Conservation (phyloP, 352 stramenopile genomes). For the Detonula confervacea region DNA sequence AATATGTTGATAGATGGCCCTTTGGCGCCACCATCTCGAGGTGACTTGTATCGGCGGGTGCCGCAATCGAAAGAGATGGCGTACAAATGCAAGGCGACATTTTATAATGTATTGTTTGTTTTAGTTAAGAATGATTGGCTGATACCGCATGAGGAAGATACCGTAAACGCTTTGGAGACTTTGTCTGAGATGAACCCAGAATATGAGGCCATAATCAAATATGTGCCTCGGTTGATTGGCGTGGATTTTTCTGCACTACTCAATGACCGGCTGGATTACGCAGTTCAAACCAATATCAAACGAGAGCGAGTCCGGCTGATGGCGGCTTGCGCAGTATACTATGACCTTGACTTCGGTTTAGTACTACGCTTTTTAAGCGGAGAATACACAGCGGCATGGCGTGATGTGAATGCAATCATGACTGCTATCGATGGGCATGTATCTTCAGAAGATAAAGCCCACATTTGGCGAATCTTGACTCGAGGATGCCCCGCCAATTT, state of each 20-base stretch:
- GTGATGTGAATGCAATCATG: not conserved
- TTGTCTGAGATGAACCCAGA: not conserved
- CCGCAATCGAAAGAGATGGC: not conserved
- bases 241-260: conserved; percentile 21
- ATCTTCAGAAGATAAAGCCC: not conserved
- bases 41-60: not conserved
- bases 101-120: too few species aligned
- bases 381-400: conserved; percentile 20
- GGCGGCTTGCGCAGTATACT: conserved; percentile 4
- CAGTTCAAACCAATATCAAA: conserved; percentile 9
- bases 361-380: conserved; percentile 7
- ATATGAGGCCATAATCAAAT: not conserved
- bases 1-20: not conserved
- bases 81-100: too few species aligned
- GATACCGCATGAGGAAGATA: not conserved
- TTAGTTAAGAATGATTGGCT: not conserved
- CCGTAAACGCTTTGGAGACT: not conserved
- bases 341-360: not conserved
- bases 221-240: not conserved
- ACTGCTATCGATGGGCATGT: not conserved
- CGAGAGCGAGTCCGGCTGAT: not conserved
- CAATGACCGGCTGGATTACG: conserved; percentile 8
- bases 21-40: not conserved
- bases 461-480: conserved; percentile 13
- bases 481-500: conserved; percentile 9